Evolutionary conservation across 2,329 filamentous ascomycete species (phyloP).

Genomic region (Phialemonium atrogriseum): DNA sequence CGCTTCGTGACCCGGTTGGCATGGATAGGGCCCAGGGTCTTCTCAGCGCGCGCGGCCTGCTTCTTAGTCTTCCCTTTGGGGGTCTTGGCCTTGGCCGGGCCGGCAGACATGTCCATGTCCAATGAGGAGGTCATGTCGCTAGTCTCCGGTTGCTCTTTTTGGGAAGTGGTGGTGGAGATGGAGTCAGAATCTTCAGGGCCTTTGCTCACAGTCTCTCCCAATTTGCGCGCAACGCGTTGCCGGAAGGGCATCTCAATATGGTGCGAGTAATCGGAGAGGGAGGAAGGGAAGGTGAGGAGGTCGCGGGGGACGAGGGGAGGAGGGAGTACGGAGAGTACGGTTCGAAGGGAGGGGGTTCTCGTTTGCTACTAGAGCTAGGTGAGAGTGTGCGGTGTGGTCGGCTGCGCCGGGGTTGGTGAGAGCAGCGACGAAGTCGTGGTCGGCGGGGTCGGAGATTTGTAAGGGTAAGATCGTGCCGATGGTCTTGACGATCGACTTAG

Average conservation of each 20-base stretch:
- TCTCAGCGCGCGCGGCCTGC: too few species aligned
- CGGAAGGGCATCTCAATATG: slow-evolving; percentile 3
- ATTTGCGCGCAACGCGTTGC: slow-evolving; percentile 3
- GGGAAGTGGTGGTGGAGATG: background rate
- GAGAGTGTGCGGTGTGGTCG: too few species aligned
- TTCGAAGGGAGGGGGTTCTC: background rate
- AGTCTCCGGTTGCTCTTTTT: too few species aligned
- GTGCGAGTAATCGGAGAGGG: too few species aligned
- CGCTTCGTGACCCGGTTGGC: slow-evolving; percentile 2
- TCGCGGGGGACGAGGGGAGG: background rate
- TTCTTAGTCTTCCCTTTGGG: background rate
- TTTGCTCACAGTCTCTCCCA: slow-evolving; percentile 4
- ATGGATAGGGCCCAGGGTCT: background rate
- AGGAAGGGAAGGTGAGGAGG: too few species aligned
- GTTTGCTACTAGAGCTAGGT: too few species aligned
- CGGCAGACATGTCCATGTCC: background rate
- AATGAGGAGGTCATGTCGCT: background rate
- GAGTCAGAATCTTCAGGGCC: slow-evolving; percentile 2
- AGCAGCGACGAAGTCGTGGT: too few species aligned
- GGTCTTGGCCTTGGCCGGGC: background rate
- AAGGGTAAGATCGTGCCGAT: too few species aligned
- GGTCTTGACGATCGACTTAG: too few species aligned
- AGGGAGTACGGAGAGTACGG: background rate
- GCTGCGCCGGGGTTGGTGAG: too few species aligned
- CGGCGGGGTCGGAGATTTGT: too few species aligned